These are phyloP conservation scores for Chernovozyma aurita DNA, from an alignment of 1,139 yeast genomes.

Conservation along the genomic window DNA sequence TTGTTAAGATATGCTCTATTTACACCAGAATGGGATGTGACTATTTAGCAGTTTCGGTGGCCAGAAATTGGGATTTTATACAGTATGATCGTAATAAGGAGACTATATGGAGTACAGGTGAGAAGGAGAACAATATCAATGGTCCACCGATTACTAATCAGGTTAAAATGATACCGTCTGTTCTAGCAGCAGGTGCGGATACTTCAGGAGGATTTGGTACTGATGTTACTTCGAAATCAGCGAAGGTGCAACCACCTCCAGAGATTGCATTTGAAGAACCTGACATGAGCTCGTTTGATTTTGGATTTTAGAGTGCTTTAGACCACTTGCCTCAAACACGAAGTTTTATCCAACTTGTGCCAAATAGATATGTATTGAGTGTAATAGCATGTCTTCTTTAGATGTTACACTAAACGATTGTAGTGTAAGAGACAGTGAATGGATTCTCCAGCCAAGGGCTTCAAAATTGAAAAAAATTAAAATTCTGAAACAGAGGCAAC, in stretches of 20 bases:
- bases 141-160: background rate
- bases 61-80: slow-evolving; percentile 66
- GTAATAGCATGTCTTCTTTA: too few relatives aligned
- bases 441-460: too few relatives aligned
- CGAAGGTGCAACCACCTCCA: slow-evolving; percentile 40
- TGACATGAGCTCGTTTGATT: slow-evolving; percentile 74
- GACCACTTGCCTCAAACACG: too few relatives aligned
- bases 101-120: slow-evolving; percentile 7
- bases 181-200: slow-evolving; percentile 3
- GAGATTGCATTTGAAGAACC: slow-evolving; percentile 62
- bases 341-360: too few relatives aligned
- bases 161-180: slow-evolving; percentile 1
- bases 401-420: too few relatives aligned
- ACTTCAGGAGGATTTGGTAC: slow-evolving; percentile 4
- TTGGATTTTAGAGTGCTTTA: slow-evolving; percentile 45
- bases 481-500: too few relatives aligned
- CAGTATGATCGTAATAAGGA: slow-evolving; percentile 13
- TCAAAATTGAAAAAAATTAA: too few relatives aligned
- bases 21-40: slow-evolving; percentile 93
- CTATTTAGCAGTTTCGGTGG: slow-evolving; percentile 58
- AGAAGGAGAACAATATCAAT: background rate
- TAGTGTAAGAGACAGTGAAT: too few relatives aligned
- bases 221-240: slow-evolving; percentile 6
- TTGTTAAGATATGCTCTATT: slow-evolving; percentile 59
- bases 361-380: too few relatives aligned